Conservation (phyloP, 1,284 basidiomycete genomes). For the Marasmius oreades region DNA sequence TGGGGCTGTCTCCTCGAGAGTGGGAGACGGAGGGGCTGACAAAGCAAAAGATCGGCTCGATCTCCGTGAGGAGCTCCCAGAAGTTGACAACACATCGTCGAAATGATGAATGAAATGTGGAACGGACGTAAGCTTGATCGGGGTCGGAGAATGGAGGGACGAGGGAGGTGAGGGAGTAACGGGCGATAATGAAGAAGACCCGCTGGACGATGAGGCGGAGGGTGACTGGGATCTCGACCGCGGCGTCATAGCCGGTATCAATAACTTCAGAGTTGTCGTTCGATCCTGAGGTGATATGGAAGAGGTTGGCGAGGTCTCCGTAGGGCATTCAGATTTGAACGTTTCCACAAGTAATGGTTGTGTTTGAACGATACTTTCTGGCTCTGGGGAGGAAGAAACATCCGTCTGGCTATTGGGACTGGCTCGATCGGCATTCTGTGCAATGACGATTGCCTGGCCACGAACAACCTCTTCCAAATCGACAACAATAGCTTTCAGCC, state of each 20-base stretch:
- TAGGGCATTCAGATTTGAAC: neutral
- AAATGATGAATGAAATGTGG: neutral
- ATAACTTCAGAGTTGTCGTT: slow-evolving; percentile 6
- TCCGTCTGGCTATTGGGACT: neutral
- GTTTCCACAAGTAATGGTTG: neutral
- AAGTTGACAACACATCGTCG: neutral
- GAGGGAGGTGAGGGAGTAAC: slow-evolving; percentile 3
- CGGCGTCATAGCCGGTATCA: slow-evolving; percentile 4
- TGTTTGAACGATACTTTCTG: neutral
- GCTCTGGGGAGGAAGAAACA: neutral
- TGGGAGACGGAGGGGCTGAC: neutral
- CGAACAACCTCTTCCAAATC: slow-evolving; percentile 34
- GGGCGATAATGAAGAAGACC: slow-evolving; percentile 13
- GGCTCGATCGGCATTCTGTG: neutral
- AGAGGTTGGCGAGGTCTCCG: neutral
- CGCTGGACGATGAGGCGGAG: slow-evolving; percentile 7
- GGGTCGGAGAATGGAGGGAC: slow-evolving; percentile 2
- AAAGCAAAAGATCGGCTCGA: slow-evolving; percentile 1
- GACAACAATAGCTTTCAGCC: slow-evolving; percentile 46
- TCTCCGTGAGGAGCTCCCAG: neutral
- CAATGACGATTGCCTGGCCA: neutral
- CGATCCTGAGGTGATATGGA: slow-evolving; percentile 1
- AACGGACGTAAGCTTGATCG: neutral
- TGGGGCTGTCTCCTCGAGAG: neutral
- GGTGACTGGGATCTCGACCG: neutral